Evolutionary conservation across 2,329 filamentous ascomycete species (phyloP).

Genomic region (Pezizomycotina sp.): DNA sequence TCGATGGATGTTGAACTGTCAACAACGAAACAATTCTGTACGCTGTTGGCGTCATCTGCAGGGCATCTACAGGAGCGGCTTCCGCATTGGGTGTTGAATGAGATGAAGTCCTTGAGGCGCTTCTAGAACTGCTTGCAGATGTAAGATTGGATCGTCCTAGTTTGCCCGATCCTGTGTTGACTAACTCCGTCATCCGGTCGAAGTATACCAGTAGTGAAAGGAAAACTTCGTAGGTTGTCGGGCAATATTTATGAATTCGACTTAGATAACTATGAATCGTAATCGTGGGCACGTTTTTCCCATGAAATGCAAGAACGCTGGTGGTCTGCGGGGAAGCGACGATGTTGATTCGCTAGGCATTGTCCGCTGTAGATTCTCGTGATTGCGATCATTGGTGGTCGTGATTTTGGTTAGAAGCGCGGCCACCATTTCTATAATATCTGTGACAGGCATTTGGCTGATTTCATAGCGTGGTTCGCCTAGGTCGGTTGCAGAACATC

Average conservation of each 20-base stretch:
- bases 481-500: constrained; percentile 21
- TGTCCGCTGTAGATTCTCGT: constrained; percentile 71
- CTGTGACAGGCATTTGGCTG: constrained; percentile 87
- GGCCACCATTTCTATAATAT: constrained; percentile 98
- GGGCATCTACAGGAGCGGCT: constrained; percentile 14
- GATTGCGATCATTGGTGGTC: constrained; percentile 84
- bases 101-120: too few relatives aligned
- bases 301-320: constrained; percentile 83
- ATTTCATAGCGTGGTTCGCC: constrained; percentile 63
- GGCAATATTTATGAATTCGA: constrained; percentile 96
- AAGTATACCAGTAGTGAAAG: constrained; percentile 91
- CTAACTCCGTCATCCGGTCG: constrained; percentile 93
- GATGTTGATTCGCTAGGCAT: constrained; percentile 45
- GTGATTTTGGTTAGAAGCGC: constrained; percentile 94
- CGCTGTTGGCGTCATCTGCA: constrained; percentile 19
- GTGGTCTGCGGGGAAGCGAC: constrained; percentile 45
- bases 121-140: constrained; percentile 1
- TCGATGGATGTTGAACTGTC: constrained; percentile 97
- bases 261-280: constrained; percentile 91
- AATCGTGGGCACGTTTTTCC: constrained; percentile 93
- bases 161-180: constrained; percentile 42
- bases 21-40: constrained; percentile 72
- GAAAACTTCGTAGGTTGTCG: constrained; percentile 96
- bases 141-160: constrained; percentile 12
- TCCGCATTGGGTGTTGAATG: too few relatives aligned